Conservation (phyloP, 768 basidiomycete species). For the Sporobolomyces pararoseus region DNA sequence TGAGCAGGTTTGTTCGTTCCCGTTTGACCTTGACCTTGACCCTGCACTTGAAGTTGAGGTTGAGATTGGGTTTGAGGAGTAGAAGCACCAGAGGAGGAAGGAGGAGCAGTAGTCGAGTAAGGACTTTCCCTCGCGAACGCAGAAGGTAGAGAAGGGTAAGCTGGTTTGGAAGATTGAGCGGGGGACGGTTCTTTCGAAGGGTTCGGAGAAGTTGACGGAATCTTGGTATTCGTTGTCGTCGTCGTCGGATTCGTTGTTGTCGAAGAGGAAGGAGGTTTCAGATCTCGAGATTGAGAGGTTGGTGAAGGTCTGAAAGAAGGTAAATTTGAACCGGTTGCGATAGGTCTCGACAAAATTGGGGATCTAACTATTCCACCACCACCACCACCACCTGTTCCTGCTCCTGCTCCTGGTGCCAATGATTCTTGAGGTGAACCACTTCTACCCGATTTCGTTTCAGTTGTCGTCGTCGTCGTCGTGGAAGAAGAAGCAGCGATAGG, state of each 20-base stretch:
- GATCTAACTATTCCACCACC: conserved; percentile 2
- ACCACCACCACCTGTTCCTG: not conserved
- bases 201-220: not conserved
- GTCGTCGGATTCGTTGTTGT: too few relatives aligned
- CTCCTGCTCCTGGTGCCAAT: not conserved
- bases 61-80: not conserved
- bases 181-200: conserved; percentile 7
- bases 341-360: conserved; percentile 3
- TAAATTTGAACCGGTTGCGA: not conserved
- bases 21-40: not conserved
- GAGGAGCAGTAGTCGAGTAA: conserved; percentile 25
- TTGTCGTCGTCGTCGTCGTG: not conserved
- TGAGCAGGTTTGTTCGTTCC: conserved; percentile 10
- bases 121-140: conserved; percentile 39
- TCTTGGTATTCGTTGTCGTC: too few relatives aligned
- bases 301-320: conserved; percentile 9
- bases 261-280: too few relatives aligned
- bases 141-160: conserved; percentile 37
- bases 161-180: not conserved
- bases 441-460: not conserved
- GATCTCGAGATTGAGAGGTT: not conserved
- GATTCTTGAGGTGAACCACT: not conserved
- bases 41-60: not conserved
- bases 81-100: not conserved
- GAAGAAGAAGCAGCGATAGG: not conserved